Conservation (phyloP, 495 filamentous ascomycete species). For the Penicillium odoratum region DNA sequence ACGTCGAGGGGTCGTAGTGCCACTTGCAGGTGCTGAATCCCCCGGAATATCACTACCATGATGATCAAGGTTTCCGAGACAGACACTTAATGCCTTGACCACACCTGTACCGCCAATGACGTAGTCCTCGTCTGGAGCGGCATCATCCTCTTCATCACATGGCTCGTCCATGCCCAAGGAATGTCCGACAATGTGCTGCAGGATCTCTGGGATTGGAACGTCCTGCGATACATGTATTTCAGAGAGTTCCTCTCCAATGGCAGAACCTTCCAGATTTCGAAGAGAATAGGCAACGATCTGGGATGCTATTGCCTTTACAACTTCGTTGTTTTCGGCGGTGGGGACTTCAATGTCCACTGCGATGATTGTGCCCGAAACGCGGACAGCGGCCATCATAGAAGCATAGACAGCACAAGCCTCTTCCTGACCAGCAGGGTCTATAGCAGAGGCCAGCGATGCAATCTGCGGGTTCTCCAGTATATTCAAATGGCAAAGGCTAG, state of each 20-base stretch:
- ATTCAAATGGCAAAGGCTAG: conserved; percentile 81
- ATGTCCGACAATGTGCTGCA: conserved; percentile 64
- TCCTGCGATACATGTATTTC: conserved; percentile 35
- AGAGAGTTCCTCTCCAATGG: conserved; percentile 47
- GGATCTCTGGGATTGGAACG: conserved; percentile 61
- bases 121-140: conserved; percentile 87
- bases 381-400: conserved; percentile 83
- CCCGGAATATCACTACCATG: conserved; percentile 39
- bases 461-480: conserved; percentile 81
- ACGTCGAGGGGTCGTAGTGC: conserved; percentile 54
- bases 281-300: conserved; percentile 93
- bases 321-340: conserved; percentile 70
- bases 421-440: conserved; percentile 72
- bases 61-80: conserved; percentile 67
- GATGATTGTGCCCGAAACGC: conserved; percentile 79
- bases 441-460: conserved; percentile 63
- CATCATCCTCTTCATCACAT: conserved; percentile 64
- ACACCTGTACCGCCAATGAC: conserved; percentile 95
- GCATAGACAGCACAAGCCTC: conserved; percentile 94
- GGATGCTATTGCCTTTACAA: conserved; percentile 89
- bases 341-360: conserved; percentile 92
- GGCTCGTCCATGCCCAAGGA: conserved; percentile 34
- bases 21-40: conserved; percentile 46
- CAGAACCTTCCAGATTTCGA: conserved; percentile 76
- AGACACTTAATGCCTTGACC: conserved; percentile 89